Evolutionary conservation across 805 yeast genomes (phyloP).

Genomic region (Candida khao-thaluensis): DNA sequence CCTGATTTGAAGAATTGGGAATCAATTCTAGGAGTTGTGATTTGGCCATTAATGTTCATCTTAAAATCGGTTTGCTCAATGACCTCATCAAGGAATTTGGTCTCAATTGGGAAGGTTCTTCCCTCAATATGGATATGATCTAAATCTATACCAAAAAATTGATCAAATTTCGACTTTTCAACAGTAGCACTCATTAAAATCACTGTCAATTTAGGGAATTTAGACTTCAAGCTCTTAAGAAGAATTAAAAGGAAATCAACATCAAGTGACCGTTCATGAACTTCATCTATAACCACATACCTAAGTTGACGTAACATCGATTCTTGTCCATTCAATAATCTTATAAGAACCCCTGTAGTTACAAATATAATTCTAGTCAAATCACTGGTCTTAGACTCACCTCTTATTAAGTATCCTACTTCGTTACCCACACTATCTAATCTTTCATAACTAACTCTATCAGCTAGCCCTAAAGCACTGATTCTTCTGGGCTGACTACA

Average conservation of each 20-base stretch:
- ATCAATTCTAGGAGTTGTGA: constrained; percentile 57
- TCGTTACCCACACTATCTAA: constrained; percentile 63
- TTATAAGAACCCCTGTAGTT: constrained; percentile 87
- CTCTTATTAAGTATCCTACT: constrained; percentile 87
- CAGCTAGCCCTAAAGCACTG: constrained; percentile 91
- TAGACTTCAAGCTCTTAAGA: constrained; percentile 57
- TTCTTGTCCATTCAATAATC: constrained; percentile 38
- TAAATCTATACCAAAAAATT: constrained; percentile 54
- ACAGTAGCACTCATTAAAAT: constrained; percentile 95
- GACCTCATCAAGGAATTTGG: constrained; percentile 68
- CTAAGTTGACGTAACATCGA: constrained; percentile 50
- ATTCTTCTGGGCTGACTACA: constrained; percentile 97
- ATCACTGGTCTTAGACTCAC: constrained; percentile 67
- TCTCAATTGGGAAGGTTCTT: constrained; percentile 87
- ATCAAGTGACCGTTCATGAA: constrained; percentile 93
- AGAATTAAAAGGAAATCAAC: constrained; percentile 81
- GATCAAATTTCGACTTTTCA: constrained; percentile 61
- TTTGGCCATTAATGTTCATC: constrained; percentile 42
- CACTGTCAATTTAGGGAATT: constrained; percentile 57
- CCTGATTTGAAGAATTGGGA: constrained; percentile 66
- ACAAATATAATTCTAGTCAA: constrained; percentile 78
- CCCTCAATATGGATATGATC: constrained; percentile 86
- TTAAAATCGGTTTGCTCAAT: constrained; percentile 57
- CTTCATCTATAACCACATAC: constrained; percentile 87
- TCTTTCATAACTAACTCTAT: constrained; percentile 86